A percentile compares a stretch with the other conserved stretches of the same genome.
phyloP scores from a whole-genome alignment of 2,329 filamentous ascomycete species.

The Aurifilum marmelostoma region DNA sequence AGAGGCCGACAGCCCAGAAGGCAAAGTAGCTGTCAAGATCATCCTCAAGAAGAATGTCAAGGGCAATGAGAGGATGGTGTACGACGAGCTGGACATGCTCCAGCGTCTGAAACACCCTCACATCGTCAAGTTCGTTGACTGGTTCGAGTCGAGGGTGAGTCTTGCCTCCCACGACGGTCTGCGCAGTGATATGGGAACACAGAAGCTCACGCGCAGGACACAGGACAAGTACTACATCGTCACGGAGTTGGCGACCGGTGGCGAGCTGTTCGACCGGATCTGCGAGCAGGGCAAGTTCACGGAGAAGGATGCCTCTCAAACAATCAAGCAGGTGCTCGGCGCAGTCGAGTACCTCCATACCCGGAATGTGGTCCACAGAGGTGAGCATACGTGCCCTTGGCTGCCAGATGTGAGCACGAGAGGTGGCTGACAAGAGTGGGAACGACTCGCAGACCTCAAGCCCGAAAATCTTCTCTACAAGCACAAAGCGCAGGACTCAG shows the following conservation, averaged over 20 bases:
- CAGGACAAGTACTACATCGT: conserved; percentile 99
- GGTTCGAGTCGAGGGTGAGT: conserved; percentile 94
- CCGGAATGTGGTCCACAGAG: conserved; percentile 95
- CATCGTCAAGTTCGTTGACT: conserved; percentile 97
- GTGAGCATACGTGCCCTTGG: conserved; percentile 47
- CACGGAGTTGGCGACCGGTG: conserved; percentile 91
- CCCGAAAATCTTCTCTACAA: conserved; percentile 97
- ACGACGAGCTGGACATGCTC: conserved; percentile 93
- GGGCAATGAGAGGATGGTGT: conserved; percentile 98
- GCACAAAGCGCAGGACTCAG: conserved; percentile 74
- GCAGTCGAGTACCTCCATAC: conserved; percentile 94
- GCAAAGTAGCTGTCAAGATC: conserved; percentile 95
- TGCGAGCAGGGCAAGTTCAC: conserved; percentile 98
- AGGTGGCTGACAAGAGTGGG: conserved; percentile 7
- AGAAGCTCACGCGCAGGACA: conserved; percentile 26
- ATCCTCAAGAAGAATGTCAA: conserved; percentile 99
- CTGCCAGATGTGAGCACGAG: not conserved
- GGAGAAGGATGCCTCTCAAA: conserved; percentile 95
- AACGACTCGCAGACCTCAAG: conserved; percentile 74
- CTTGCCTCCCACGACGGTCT: conserved; percentile 2
- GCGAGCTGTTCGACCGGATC: conserved; percentile 96
- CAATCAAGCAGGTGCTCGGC: conserved; percentile 89
- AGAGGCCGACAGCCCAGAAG: conserved; percentile 82
- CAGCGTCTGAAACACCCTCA: conserved; percentile 89
- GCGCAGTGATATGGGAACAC: not conserved